Evolutionary conservation across 306 rosid species (phyloP).

Genomic region (Canavalia gladiata): DNA sequence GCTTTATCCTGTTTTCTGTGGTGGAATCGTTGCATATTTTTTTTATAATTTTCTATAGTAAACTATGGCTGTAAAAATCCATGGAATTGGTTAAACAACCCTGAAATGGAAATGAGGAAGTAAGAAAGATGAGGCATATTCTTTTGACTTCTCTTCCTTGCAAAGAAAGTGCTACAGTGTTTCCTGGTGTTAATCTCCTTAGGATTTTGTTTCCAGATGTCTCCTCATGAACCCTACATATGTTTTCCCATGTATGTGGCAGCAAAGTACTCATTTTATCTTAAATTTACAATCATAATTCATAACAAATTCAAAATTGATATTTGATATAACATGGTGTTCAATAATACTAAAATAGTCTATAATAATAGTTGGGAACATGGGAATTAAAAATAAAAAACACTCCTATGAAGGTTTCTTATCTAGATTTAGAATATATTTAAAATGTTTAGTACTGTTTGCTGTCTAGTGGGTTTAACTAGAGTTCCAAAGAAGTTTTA

Average conservation of each 20-base stretch:
- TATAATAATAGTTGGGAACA: slow-evolving; percentile 8
- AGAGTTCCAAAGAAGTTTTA: not conserved
- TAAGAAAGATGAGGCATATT: not conserved
- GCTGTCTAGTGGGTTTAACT: slow-evolving; percentile 12
- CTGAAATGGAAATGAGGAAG: not conserved
- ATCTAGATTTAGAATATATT: slow-evolving; percentile 13
- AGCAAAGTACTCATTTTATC: not conserved
- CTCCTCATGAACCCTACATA: not conserved
- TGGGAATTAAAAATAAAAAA: not conserved
- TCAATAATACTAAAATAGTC: not conserved
- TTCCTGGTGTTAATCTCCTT: not conserved
- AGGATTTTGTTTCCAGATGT: not conserved
- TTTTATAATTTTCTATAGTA: not conserved
- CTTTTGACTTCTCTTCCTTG: not conserved
- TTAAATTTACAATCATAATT: slow-evolving; percentile 4
- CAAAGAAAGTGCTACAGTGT: not conserved
- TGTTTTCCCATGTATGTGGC: not conserved
- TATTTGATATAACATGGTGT: slow-evolving; percentile 27
- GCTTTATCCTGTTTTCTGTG: slow-evolving; percentile 39
- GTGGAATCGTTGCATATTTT: slow-evolving; percentile 26
- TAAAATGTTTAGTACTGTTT: slow-evolving; percentile 2
- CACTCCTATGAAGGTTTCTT: not conserved
- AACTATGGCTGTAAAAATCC: not conserved
- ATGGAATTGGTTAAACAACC: slow-evolving; percentile 18
- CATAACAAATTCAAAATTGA: slow-evolving; percentile 26